phyloP scores from a whole-genome alignment of 495 filamentous ascomycete species.

The Aspergillus haitiensis region DNA sequence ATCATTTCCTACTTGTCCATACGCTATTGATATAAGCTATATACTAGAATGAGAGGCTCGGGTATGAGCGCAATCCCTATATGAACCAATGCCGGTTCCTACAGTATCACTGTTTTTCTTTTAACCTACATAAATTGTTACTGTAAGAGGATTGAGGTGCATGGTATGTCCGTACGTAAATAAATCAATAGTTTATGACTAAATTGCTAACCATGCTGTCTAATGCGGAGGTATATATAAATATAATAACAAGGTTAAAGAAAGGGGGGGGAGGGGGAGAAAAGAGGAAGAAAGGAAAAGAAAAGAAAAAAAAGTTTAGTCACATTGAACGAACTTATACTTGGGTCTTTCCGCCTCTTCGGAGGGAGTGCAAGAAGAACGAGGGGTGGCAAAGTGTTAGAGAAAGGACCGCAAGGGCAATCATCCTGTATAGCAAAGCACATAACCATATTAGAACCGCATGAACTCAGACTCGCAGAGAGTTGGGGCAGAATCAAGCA shows the following conservation, averaged over 20 bases:
- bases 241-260: background rate
- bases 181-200: background rate
- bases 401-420: conserved; percentile 43
- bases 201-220: background rate
- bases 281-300: too few relatives aligned
- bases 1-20: conserved; percentile 15
- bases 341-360: conserved; percentile 33
- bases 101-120: background rate
- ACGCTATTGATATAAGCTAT: conserved; percentile 1
- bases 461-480: too few relatives aligned
- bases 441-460: background rate
- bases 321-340: conserved; percentile 4
- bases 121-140: background rate
- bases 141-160: background rate
- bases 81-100: background rate
- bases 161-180: background rate
- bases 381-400: conserved; percentile 54
- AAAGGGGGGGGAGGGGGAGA: background rate
- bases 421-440: conserved; percentile 41
- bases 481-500: too few relatives aligned
- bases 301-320: too few relatives aligned
- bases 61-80: background rate
- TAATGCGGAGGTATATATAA: background rate
- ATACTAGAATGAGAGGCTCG: background rate
- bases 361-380: conserved; percentile 47